Evolutionary conservation across 108 stramenopile genomes (phyloP), one percentile per base, ranked within the genome.

Genomic region (Pseudonitzschia delicatissima): DNA sequence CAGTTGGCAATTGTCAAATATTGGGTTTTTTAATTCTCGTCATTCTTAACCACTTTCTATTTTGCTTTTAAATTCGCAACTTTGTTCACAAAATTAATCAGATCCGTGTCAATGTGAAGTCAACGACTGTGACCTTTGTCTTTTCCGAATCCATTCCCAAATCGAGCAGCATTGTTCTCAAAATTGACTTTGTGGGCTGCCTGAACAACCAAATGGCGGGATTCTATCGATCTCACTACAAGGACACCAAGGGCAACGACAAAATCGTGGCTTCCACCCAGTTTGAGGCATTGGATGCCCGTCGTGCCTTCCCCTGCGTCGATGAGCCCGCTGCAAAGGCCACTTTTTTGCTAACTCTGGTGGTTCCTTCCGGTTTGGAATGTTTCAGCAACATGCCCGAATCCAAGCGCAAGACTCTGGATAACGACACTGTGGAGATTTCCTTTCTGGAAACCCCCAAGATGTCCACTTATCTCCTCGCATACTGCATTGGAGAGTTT

Each of bases 271-370:
- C 93, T 7, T 86, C 84, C 26, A 99, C 98, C 13, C 98, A 99
- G 66, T 99, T 99, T 64, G 98, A 99, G 80, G 84, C 94, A 27
- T 68, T 97, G 55, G 97, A 99, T 80, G 97, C 97, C 11, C 76
- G 91, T 33, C 85, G 95, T 17, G 89, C 89, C 45, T 98, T 99
- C 72, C 97, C 97, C 31, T 98, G 98, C 74, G 93, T 95, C 81
- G 98, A 99, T 75, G 98, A 99, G 82, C 98, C 98, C 8, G 84
- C 87, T 28, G 84, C 90, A 50, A 99, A 99, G 80, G 96, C 96
- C 11, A 79, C 87, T 13, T 98, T 99, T 59, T 69, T 68, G 21
- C 74, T 97, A 23, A 88, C 96, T 0, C 67, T 96, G 62, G 73
- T 78, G 13, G 81, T 96, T 1, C 91, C 96, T 23, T 61, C 69